Conservation (phyloP, 2,329 filamentous ascomycete species). For the Teratosphaeria viscida region DNA sequence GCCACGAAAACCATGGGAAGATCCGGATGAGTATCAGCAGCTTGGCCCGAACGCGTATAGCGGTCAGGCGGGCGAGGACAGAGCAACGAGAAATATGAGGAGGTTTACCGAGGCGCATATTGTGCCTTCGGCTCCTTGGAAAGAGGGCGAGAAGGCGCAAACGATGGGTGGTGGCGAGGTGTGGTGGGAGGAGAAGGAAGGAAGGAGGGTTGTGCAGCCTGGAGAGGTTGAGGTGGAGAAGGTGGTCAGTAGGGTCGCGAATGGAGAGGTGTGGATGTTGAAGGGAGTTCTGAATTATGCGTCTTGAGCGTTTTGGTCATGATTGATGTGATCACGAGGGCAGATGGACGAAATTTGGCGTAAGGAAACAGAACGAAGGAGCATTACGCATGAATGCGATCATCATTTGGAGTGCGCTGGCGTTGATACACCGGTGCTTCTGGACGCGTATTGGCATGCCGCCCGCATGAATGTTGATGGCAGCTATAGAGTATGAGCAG, state of each 20-base stretch:
- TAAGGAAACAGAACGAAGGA: background rate
- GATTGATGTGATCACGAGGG: background rate
- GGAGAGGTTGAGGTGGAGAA: slow-evolving; percentile 66
- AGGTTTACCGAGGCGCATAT: slow-evolving; percentile 82
- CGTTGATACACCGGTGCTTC: no score
- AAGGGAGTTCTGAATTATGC: slow-evolving; percentile 49
- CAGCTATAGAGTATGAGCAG: no score
- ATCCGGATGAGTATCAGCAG: slow-evolving; percentile 59
- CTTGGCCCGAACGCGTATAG: slow-evolving; percentile 65
- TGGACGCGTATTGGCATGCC: no score
- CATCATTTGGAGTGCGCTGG: no score
- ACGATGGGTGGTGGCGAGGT: slow-evolving; percentile 60
- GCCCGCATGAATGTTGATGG: no score
- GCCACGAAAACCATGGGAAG: slow-evolving; percentile 78
- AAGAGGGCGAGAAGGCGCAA: slow-evolving; percentile 53
- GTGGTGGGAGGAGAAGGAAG: slow-evolving; percentile 70
- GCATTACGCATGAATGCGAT: no score
- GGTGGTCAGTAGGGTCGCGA: slow-evolving; percentile 65
- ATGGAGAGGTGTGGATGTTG: slow-evolving; percentile 80
- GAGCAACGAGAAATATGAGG: slow-evolving; percentile 65
- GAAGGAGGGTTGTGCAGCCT: slow-evolving; percentile 63
- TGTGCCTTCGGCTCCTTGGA: slow-evolving; percentile 66
- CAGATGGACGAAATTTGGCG: background rate
- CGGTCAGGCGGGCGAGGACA: slow-evolving; percentile 61
- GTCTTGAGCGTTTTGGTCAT: background rate